These are phyloP conservation scores for Ceratocystis ficicola DNA, from an alignment of 2,329 filamentous ascomycete species.

Conservation along the genomic window DNA sequence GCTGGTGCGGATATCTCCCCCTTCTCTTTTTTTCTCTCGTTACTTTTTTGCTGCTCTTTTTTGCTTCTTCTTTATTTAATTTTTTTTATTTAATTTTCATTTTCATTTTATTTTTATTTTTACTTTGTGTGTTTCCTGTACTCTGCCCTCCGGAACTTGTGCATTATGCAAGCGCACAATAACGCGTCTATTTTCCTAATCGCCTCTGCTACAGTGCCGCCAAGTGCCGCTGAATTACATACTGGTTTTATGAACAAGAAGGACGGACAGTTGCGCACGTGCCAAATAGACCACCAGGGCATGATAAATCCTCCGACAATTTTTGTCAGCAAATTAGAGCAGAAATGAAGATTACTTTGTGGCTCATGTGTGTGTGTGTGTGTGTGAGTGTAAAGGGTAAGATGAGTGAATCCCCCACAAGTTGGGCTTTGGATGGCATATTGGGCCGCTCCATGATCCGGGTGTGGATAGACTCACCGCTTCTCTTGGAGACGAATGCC, in stretches of 20 bases:
- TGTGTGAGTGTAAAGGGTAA: not conserved
- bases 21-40: not conserved
- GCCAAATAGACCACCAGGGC: not conserved
- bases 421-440: not conserved
- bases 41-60: not conserved
- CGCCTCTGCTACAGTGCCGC: conserved; percentile 1
- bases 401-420: not conserved
- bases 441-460: conserved; percentile 1
- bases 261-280: not conserved
- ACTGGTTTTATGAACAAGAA: conserved; percentile 5
- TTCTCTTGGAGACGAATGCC: not conserved
- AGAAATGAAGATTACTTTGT: not conserved
- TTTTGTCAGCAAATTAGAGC: not conserved
- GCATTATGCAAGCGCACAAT: not conserved
- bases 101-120: not conserved
- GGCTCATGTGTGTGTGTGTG: not conserved
- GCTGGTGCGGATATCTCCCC: not conserved
- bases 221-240: conserved; percentile 11
- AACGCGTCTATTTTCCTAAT: not conserved
- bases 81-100: too few species aligned
- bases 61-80: too few species aligned
- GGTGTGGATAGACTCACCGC: not conserved
- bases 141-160: not conserved
- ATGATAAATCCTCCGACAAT: conserved; percentile 8
- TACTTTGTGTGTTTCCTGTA: not conserved